Evolutionary conservation across 169 alveolate species (phyloP), one percentile per base, ranked within the genome.

Genomic region (Eimeria maxima): DNA sequence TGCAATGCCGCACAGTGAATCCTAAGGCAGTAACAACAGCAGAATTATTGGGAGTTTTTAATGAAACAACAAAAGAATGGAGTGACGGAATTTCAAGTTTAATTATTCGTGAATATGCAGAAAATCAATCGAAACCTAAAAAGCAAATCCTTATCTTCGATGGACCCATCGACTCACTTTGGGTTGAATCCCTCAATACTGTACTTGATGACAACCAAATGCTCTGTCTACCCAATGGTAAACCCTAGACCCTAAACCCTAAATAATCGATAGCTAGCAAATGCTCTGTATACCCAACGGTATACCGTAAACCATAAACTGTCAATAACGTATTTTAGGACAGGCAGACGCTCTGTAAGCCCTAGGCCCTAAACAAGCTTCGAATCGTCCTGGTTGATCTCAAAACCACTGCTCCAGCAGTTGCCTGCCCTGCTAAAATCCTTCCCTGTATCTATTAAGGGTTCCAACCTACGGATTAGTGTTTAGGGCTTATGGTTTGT

Each of bases 191-290:
- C 38, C 97, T 98, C 97, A 99, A 99, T 97, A 98, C 99, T 69
- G 99, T 99, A 74, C 98, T 99, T 99, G 99, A 99, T 96, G 99
- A 99, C 96, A 99, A 99, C 97, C 98, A 98, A 96, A 99, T 98
- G 73, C 98, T 99, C 3, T 99, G 99, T 69, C 97, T 99, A 38
- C 99, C 99, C 74, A 98, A 99, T 57, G 99, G 99, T 88, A 20
- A 42, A 57, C 38, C 29, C 42, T 42, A 42, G 42, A 42, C 38
- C 63, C 81, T 71, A 33, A 60, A 60, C 69, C 69, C 69, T 60
- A 60, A 3, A 1, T 33, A 33, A 33, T 33, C 38, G 38, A 33
- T 33, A 33, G 38, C 38, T 1, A 33, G 38, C 38, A 33, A 33
- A 33, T 33, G 38, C 38, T 33, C 38, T 33, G 38, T 33, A 60